Base-by-base conservation (phyloP, 371 early-diverging fungal genomes). In the Mucor saturninus region DNA sequence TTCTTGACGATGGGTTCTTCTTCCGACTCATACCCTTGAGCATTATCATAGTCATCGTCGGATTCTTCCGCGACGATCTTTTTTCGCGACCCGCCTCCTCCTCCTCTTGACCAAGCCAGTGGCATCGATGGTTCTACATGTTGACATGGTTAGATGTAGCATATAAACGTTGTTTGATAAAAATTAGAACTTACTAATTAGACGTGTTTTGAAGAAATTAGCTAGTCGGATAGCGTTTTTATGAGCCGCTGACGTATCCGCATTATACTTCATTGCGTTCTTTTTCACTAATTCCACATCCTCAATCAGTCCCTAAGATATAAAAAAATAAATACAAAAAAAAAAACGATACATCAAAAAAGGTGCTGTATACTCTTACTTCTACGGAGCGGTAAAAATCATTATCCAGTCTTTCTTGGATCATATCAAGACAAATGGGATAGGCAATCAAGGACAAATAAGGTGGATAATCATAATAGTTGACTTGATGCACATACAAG, bases 241-340 rank as follows among this genome's bases (percentile, higher is more conserved):
- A 46, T 83, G 72, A 9, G 90, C 87, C 7, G 66, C 62, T 5
- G 90, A 88, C 1, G 79, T 76, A 5, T 85, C 86, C 15, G 86
- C 83, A 56, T 92, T 92, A 64, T 82, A 92, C 11, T 76, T 79
- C 49, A 83, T 73, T 3, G 91, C 90, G 69, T 92, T 90, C 59
- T 85, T 83, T 43, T 82, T 84, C 14, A 92, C 79, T 59, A 86
- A 64, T 48, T 77, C 82, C 5, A 92, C 74, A 71, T 92, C 92
- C 57, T 85, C 89, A 31, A 83, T 73, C 4, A 92, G 76, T 0
- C 88, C 83, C 81, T 85, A 29, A 14, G 8, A 56, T 4, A 49
- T 40, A 51, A 5, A 42, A 28, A 29, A 10, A 55, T 5, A 35
- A 30, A 14, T 21, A 21, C n/a, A 28, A 32, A 21, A 32, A 28